Percentiles rank a stretch among this genome's conserved stretches.
These are phyloP conservation scores for Phytophthora tentaculata DNA, from an alignment of 352 stramenopile species.

Conservation along the genomic window DNA sequence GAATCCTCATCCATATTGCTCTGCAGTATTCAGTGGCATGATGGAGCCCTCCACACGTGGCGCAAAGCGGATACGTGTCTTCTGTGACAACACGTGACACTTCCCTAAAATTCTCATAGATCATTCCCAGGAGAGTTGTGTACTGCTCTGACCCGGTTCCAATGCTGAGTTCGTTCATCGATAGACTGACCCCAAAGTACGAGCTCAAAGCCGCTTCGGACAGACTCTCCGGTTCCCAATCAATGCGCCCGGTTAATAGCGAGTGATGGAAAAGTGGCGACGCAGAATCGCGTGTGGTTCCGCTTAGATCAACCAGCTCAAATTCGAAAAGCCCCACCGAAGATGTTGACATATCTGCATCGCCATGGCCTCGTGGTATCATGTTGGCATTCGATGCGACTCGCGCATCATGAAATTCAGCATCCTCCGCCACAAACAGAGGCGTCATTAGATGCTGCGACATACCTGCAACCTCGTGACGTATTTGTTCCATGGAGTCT, in stretches of 20 bases:
- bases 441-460: constrained; percentile 79
- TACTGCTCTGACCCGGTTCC: constrained; percentile 71
- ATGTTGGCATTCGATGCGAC: constrained; percentile 45
- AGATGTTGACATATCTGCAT: constrained; percentile 66
- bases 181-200: constrained; percentile 69
- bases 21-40: constrained; percentile 64
- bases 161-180: constrained; percentile 83
- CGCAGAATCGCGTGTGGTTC: constrained; percentile 57
- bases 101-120: constrained; percentile 91
- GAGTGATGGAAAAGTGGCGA: constrained; percentile 83
- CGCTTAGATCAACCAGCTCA: constrained; percentile 84
- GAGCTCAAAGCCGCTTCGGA: constrained; percentile 67
- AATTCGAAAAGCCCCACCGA: constrained; percentile 81
- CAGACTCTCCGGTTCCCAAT: constrained; percentile 74
- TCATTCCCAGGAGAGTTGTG: constrained; percentile 72
- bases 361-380: constrained; percentile 18
- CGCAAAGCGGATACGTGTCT: constrained; percentile 80
- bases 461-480: constrained; percentile 68
- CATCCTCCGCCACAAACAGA: constrained; percentile 82
- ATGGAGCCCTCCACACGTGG: constrained; percentile 70
- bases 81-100: constrained; percentile 75
- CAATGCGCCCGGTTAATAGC: constrained; percentile 77
- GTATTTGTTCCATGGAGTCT: constrained; percentile 65
- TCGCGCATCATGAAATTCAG: constrained; percentile 85
- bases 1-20: constrained; percentile 84